Conservation (phyloP, 148 eudicot species). For the Amaranthus palmeri region DNA sequence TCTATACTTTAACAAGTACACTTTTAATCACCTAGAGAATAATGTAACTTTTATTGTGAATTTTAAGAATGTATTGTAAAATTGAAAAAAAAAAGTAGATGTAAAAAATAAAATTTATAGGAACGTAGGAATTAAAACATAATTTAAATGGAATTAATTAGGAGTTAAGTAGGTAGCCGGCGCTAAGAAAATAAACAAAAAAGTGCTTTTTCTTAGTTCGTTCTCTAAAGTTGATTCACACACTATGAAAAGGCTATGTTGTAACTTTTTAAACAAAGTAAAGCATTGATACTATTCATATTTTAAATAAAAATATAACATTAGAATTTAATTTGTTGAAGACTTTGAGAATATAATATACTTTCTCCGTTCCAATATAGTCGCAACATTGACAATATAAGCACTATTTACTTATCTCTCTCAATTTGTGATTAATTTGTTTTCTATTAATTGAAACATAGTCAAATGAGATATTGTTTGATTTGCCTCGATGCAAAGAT, state of each 20-base stretch:
- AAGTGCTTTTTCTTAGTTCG: not conserved
- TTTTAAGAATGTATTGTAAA: not conserved
- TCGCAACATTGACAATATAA: too few species aligned
- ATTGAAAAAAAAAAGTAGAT: not conserved
- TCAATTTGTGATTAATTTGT: too few species aligned
- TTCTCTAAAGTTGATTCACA: not conserved
- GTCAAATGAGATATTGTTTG: too few species aligned
- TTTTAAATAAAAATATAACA: too few species aligned
- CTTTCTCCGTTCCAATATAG: too few species aligned
- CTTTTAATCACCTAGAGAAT: not conserved
- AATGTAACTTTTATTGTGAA: too few species aligned
- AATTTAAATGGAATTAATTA: not conserved
- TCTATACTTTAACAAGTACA: too few species aligned
- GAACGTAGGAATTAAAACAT: not conserved
- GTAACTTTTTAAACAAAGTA: not conserved
- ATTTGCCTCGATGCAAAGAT: too few species aligned
- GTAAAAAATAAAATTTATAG: not conserved
- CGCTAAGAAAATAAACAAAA: not conserved
- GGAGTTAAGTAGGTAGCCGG: slow-evolving; percentile 7
- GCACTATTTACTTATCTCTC: too few species aligned
- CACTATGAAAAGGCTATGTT: not conserved
- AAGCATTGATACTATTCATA: not conserved
- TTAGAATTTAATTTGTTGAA: too few species aligned
- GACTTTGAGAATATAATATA: too few species aligned
- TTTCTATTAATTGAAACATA: too few species aligned